Evolutionary conservation across 2,329 filamentous ascomycete species (phyloP).

Genomic region (Aureobasidium melanogenum): DNA sequence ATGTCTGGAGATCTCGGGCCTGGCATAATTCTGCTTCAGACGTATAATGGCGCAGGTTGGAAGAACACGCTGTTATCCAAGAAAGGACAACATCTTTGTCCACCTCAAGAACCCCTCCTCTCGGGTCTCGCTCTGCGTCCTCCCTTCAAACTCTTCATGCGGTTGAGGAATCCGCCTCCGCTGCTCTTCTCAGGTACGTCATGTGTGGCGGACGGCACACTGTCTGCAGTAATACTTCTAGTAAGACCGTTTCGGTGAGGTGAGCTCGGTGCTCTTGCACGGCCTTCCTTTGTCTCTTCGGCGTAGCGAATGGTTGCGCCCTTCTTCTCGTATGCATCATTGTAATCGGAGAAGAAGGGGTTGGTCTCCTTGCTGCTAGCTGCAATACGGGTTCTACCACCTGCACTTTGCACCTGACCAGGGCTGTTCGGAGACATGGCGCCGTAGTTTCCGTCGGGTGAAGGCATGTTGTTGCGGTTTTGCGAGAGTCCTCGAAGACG

Average conservation of each 20-base stretch:
- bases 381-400: slow-evolving; percentile 30
- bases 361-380: slow-evolving; percentile 44
- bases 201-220: slow-evolving; percentile 15
- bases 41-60: neutral
- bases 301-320: slow-evolving; percentile 47
- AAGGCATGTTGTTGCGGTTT: slow-evolving; percentile 43
- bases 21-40: neutral
- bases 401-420: slow-evolving; percentile 27
- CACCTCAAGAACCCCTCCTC: slow-evolving; percentile 14
- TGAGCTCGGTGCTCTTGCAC: slow-evolving; percentile 44
- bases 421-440: slow-evolving; percentile 16
- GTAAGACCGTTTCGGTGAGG: slow-evolving; percentile 52
- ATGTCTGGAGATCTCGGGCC: neutral
- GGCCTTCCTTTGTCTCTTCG: slow-evolving; percentile 25
- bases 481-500: slow-evolving; percentile 79
- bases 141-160: slow-evolving; percentile 76
- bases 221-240: slow-evolving; percentile 49
- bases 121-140: slow-evolving; percentile 43
- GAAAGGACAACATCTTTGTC: neutral
- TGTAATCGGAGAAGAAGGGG: slow-evolving; percentile 74
- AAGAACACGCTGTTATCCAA: neutral
- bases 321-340: slow-evolving; percentile 57
- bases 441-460: slow-evolving; percentile 46
- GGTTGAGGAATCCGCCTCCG: slow-evolving; percentile 59
- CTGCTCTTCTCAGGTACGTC: slow-evolving; percentile 18